phyloP scores from a whole-genome alignment of 345 rosid species.

The Eutrema japonicum region DNA sequence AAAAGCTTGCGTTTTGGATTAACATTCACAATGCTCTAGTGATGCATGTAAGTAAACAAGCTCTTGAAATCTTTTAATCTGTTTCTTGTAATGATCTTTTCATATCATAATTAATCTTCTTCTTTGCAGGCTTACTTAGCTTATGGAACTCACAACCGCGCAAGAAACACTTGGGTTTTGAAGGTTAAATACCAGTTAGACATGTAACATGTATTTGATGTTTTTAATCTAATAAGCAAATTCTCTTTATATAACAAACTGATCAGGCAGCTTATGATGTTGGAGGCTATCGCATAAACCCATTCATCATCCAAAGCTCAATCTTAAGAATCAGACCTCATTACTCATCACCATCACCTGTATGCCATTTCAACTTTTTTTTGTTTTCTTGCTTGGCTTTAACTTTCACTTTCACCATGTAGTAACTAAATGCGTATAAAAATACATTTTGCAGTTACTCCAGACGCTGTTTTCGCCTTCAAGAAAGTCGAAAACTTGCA shows the following conservation, averaged over 20 bases:
- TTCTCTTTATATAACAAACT: conserved; percentile 9
- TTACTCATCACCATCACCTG: conserved; percentile 57
- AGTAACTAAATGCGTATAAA: background rate
- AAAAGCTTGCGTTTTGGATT: conserved; percentile 93
- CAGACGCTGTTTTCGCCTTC: conserved; percentile 78
- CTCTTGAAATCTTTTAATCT: background rate
- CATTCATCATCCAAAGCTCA: conserved; percentile 64
- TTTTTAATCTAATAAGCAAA: background rate
- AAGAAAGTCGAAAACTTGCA: conserved; percentile 60
- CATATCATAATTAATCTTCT: conserved; percentile 30
- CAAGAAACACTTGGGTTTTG: conserved; percentile 55
- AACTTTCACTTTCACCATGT: background rate
- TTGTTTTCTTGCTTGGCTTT: background rate
- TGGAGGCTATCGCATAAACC: conserved; percentile 70
- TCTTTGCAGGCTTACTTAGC: conserved; percentile 80
- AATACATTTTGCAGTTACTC: conserved; percentile 61
- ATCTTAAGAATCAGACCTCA: conserved; percentile 76
- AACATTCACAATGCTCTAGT: conserved; percentile 87
- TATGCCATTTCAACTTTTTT: conserved; percentile 36
- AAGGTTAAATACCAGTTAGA: conserved; percentile 49
- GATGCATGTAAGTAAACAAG: conserved; percentile 66
- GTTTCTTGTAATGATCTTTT: background rate
- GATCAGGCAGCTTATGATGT: conserved; percentile 77
- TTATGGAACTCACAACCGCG: conserved; percentile 59
- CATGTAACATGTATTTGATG: background rate